Conservation (phyloP, 345 rosid genomes). For the Carallia brachiata region DNA sequence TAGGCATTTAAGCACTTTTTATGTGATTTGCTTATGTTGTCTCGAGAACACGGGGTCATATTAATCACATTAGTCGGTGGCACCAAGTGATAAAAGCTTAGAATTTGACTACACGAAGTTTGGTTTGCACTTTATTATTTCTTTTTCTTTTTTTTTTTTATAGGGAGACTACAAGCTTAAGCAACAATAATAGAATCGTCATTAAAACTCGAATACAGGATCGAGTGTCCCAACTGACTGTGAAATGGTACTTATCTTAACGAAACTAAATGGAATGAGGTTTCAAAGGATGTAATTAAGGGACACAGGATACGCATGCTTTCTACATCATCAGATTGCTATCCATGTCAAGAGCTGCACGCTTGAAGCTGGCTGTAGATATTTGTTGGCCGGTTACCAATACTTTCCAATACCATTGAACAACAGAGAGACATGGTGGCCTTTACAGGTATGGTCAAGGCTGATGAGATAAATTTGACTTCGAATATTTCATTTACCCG, state of each 20-base stretch:
- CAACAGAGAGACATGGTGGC: not conserved
- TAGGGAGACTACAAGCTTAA: too few species aligned
- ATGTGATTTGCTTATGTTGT: not conserved
- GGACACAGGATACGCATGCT: too few species aligned
- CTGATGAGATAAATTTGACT: not conserved
- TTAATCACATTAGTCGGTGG: constrained; percentile 1
- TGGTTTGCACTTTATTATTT: not conserved
- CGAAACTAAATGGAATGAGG: too few species aligned
- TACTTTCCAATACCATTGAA: not conserved
- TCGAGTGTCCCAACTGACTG: too few species aligned
- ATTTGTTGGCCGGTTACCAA: not conserved
- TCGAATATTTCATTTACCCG: not conserved
- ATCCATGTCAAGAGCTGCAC: too few species aligned
- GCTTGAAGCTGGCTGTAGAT: too few species aligned
- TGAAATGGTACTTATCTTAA: too few species aligned
- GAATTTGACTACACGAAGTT: constrained; percentile 7
- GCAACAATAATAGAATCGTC: too few species aligned
- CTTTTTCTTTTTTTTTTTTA: not conserved
- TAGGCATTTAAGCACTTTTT: constrained; percentile 8
- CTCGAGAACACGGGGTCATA: constrained; percentile 9
- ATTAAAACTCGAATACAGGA: too few species aligned
- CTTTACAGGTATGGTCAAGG: constrained; percentile 11
- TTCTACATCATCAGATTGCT: too few species aligned
- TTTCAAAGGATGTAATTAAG: too few species aligned
- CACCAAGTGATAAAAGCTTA: not conserved